phyloP scores from a whole-genome alignment of 1,284 basidiomycete species.

The Apiotrichum sp. region DNA sequence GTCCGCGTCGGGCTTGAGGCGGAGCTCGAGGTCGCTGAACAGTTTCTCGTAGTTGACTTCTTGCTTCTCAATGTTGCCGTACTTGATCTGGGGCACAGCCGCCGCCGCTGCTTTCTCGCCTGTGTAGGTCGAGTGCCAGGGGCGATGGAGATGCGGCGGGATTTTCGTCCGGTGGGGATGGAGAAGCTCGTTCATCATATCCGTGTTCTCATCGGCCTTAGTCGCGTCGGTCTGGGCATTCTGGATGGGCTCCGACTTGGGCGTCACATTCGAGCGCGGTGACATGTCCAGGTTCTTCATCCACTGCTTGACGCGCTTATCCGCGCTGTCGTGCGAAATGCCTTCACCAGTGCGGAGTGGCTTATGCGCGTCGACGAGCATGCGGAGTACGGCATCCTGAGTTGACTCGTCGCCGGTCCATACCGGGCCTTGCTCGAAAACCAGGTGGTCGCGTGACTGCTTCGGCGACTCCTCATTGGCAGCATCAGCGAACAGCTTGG shows the following conservation, averaged over 20 bases:
- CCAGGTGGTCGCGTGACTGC: slow-evolving; percentile 30
- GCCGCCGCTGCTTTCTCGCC: slow-evolving; percentile 21
- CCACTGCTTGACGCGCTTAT: slow-evolving; percentile 62
- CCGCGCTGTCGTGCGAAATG: slow-evolving; percentile 53
- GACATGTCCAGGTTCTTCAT: slow-evolving; percentile 38
- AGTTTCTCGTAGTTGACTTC: slow-evolving; percentile 21
- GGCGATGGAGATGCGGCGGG: slow-evolving; percentile 42
- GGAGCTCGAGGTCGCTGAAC: slow-evolving; percentile 35
- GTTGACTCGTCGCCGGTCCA: slow-evolving; percentile 72
- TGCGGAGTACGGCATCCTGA: slow-evolving; percentile 67
- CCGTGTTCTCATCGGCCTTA: not conserved
- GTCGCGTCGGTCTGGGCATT: not conserved
- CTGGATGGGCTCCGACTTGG: not conserved
- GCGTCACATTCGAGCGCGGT: slow-evolving; percentile 16
- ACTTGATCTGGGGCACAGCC: slow-evolving; percentile 32
- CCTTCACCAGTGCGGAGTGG: slow-evolving; percentile 55
- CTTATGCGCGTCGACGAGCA: slow-evolving; percentile 81
- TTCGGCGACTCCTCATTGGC: slow-evolving; percentile 52
- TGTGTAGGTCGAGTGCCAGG: slow-evolving; percentile 44
- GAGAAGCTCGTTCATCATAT: not conserved
- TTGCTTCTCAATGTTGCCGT: slow-evolving; percentile 36
- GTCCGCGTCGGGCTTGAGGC: slow-evolving; percentile 48
- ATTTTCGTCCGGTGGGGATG: slow-evolving; percentile 35
- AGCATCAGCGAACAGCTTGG: slow-evolving; percentile 67
- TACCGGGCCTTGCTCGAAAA: slow-evolving; percentile 42